phyloP scores from a whole-genome alignment of 768 basidiomycete genomes.

The Suillus bovinus region DNA sequence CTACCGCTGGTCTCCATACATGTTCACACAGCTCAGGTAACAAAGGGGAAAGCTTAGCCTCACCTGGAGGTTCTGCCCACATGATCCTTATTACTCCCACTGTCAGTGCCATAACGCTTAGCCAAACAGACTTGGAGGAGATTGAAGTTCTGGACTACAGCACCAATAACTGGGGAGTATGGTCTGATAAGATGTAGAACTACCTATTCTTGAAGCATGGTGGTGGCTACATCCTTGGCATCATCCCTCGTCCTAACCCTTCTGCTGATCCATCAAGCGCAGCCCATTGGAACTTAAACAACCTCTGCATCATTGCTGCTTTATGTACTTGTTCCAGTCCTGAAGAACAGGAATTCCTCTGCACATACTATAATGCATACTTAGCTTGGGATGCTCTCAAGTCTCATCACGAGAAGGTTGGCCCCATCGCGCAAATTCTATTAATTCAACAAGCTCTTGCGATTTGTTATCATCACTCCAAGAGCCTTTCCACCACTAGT shows the following conservation, averaged over 20 bases:
- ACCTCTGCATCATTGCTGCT: neutral
- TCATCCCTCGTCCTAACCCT: accelerated
- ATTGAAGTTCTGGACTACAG: neutral
- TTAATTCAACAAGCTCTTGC: neutral
- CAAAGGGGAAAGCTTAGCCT: too few relatives aligned
- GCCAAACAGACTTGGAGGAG: neutral
- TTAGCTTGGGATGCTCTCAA: neutral
- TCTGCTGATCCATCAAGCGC: neutral
- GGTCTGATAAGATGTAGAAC: neutral
- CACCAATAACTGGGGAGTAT: neutral
- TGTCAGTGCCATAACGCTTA: neutral
- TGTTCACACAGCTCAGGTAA: too few relatives aligned
- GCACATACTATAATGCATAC: neutral
- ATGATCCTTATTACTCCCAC: too few relatives aligned
- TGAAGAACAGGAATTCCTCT: neutral
- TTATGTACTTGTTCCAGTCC: neutral
- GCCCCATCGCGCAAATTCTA: neutral
- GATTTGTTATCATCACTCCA: accelerated
- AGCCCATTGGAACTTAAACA: neutral
- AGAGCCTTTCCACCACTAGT: neutral
- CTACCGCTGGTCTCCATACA: too few relatives aligned
- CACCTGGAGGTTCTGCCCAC: too few relatives aligned
- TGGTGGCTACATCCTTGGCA: neutral
- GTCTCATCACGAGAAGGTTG: neutral
- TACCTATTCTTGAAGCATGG: neutral